Conservation (phyloP, 148 eudicot species). For the Arctostaphylos glauca region DNA sequence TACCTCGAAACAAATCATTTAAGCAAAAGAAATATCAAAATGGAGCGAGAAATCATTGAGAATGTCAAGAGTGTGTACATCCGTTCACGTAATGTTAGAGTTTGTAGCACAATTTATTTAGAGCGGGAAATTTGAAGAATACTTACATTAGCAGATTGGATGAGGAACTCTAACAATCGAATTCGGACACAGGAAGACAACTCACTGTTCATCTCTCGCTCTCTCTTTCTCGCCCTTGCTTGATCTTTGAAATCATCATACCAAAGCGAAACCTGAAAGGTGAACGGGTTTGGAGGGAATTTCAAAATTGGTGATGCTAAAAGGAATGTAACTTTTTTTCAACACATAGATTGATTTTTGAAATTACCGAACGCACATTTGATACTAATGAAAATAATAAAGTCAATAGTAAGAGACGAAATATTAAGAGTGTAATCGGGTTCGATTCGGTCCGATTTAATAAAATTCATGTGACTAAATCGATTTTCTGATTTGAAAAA, state of each 20-base stretch:
- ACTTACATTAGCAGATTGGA: conserved; percentile 41
- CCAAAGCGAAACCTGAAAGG: neutral
- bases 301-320: neutral
- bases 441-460: too few relatives aligned
- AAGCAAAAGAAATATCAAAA: neutral
- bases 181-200: conserved; percentile 26
- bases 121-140: neutral
- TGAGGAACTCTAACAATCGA: conserved; percentile 46
- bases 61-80: neutral
- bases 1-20: neutral
- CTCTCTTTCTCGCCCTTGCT: neutral
- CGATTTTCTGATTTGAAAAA: too few relatives aligned
- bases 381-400: too few relatives aligned
- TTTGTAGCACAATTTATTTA: neutral
- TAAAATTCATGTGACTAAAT: too few relatives aligned
- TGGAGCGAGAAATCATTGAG: neutral
- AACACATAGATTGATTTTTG: too few relatives aligned
- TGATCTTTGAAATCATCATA: neutral
- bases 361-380: too few relatives aligned
- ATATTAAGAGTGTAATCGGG: too few relatives aligned
- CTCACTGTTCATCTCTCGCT: conserved; percentile 8
- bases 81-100: neutral
- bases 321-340: too few relatives aligned
- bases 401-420: too few relatives aligned
- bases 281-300: conserved; percentile 1